These are phyloP conservation scores for Tuber calosporum DNA, from an alignment of 495 filamentous ascomycete genomes.

Conservation along the genomic window DNA sequence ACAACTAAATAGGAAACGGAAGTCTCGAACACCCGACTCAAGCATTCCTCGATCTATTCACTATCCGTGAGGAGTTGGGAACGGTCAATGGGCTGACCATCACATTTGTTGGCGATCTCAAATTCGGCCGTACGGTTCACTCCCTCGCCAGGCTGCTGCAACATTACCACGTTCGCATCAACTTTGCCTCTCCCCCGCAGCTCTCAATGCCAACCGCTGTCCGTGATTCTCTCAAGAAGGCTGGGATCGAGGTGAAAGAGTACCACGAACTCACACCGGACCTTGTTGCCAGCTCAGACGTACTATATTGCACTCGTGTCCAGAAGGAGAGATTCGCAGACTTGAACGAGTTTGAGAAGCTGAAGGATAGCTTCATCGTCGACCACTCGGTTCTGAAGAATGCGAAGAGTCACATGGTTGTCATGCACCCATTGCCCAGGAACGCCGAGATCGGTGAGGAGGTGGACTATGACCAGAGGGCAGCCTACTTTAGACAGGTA, in stretches of 20 bases:
- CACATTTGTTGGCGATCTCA: slow-evolving; percentile 88
- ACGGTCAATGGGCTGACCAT: slow-evolving; percentile 90
- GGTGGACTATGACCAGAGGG: slow-evolving; percentile 92
- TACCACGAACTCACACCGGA: slow-evolving; percentile 72
- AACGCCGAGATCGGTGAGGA: slow-evolving; percentile 90
- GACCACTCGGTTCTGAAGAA: slow-evolving; percentile 84
- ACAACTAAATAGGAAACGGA: slow-evolving; percentile 55
- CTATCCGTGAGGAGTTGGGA: slow-evolving; percentile 92
- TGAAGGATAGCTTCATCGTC: slow-evolving; percentile 80
- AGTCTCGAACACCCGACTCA: slow-evolving; percentile 93
- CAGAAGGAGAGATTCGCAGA: slow-evolving; percentile 91
- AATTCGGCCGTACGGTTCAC: slow-evolving; percentile 89
- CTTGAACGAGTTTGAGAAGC: slow-evolving; percentile 66
- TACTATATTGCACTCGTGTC: slow-evolving; percentile 91
- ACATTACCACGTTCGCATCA: slow-evolving; percentile 88
- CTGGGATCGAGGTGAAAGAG: slow-evolving; percentile 68
- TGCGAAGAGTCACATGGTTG: slow-evolving; percentile 82
- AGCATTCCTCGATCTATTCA: slow-evolving; percentile 97
- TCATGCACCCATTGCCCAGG: slow-evolving; percentile 91
- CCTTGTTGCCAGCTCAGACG: slow-evolving; percentile 73
- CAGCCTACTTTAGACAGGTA: slow-evolving; percentile 98
- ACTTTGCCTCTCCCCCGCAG: slow-evolving; percentile 75
- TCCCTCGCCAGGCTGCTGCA: slow-evolving; percentile 84
- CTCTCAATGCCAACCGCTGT: slow-evolving; percentile 71
- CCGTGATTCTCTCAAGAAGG: slow-evolving; percentile 58